A percentile compares a stretch with the other conserved stretches of the same genome.
Conservation (phyloP, 1,284 basidiomycete species). For the Pseudozyma hubeiensis region DNA sequence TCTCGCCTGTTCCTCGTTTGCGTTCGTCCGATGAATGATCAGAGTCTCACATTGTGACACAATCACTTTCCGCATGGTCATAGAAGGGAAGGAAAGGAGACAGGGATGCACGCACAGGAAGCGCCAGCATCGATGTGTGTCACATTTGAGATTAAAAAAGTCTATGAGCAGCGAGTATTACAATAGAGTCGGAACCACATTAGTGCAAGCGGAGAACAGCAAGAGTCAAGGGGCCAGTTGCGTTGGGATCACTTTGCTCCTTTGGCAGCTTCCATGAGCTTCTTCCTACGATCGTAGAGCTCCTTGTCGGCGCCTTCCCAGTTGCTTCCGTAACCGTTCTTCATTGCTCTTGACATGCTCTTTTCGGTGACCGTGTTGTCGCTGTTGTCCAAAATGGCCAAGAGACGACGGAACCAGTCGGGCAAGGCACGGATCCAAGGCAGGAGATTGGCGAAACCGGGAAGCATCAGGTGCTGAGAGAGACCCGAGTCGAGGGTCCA, state of each 20-base stretch:
- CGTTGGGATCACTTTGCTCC: constrained; percentile 9
- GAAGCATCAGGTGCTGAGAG: constrained; percentile 60
- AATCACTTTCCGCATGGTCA: no score
- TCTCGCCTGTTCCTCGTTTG: no score
- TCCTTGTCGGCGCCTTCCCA: constrained; percentile 56
- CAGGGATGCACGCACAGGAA: no score
- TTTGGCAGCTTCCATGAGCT: constrained; percentile 20
- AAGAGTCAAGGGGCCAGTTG: neutral
- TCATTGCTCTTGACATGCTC: constrained; percentile 52
- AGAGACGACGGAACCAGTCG: constrained; percentile 57
- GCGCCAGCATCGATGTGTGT: no score
- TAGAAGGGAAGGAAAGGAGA: no score
- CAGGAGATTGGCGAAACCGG: constrained; percentile 54
- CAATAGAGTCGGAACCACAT: no score
- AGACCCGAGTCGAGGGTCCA: constrained; percentile 60
- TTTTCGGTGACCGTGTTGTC: constrained; percentile 60
- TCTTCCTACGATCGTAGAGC: constrained; percentile 34
- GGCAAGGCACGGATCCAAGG: constrained; percentile 58
- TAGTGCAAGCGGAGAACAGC: neutral
- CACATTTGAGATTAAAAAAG: no score
- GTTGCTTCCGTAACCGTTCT: constrained; percentile 63
- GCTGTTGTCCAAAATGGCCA: constrained; percentile 60
- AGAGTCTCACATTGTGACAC: no score
- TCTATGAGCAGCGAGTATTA: no score
- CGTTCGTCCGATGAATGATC: no score